Evolutionary conservation across 176 grass and related monocot genomes (phyloP).

Genomic region (Neostapfia colusana): DNA sequence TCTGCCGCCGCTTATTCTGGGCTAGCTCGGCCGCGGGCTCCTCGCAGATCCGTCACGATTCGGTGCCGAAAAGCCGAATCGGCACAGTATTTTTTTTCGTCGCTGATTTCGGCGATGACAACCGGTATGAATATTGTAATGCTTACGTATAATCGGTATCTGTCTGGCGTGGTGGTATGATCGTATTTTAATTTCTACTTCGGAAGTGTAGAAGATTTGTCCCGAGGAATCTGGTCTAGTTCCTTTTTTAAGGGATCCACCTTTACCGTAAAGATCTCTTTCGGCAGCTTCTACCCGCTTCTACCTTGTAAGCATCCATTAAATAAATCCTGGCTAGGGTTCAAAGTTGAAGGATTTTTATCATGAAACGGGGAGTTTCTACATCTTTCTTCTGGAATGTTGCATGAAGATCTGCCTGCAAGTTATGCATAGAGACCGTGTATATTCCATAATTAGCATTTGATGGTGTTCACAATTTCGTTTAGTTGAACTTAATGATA

Average conservation of each 20-base stretch:
- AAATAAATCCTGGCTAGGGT: neutral
- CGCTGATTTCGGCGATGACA: neutral
- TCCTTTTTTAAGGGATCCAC: neutral
- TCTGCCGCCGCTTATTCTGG: neutral
- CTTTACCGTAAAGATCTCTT: neutral
- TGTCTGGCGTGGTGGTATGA: neutral
- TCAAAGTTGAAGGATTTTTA: neutral
- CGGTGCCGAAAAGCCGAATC: neutral
- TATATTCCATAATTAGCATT: neutral
- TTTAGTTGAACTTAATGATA: neutral
- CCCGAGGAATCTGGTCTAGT: conserved; percentile 9
- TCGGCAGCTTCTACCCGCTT: neutral
- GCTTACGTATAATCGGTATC: conserved; percentile 11
- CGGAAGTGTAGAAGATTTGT: conserved; percentile 10
- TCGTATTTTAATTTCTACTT: neutral
- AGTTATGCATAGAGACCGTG: neutral
- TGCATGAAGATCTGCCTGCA: neutral
- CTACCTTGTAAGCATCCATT: neutral
- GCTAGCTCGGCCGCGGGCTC: neutral
- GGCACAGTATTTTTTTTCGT: neutral
- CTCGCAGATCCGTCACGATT: conserved; percentile 30
- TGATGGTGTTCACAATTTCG: neutral
- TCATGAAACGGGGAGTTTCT: neutral
- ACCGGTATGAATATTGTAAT: conserved; percentile 24
- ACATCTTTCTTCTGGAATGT: neutral